phyloP scores from a whole-genome alignment of 164 flowering plant species.

The Tetrastigma voinierianum region DNA sequence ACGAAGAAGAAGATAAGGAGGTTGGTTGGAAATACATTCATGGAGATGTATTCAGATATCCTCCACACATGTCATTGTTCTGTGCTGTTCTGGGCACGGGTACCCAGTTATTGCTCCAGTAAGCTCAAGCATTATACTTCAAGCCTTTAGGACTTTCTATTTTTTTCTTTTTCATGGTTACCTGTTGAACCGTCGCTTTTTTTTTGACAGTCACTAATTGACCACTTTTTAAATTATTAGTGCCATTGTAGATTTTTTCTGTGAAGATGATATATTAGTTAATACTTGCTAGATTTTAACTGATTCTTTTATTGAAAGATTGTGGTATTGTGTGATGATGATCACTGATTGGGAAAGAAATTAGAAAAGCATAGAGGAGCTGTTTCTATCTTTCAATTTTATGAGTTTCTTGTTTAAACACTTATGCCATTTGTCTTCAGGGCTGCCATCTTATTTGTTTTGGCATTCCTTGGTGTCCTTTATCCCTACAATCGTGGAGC shows the following conservation, averaged over 20 bases:
- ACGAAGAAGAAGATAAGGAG: conserved; percentile 71
- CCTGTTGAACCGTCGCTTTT: neutral
- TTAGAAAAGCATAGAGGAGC: too few relatives aligned
- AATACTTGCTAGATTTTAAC: too few relatives aligned
- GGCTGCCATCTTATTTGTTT: conserved; percentile 42
- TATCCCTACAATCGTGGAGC: conserved; percentile 68
- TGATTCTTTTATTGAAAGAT: too few relatives aligned
- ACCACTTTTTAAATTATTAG: too few relatives aligned
- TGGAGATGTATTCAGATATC: conserved; percentile 71
- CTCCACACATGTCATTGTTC: conserved; percentile 48
- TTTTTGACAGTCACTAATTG: too few relatives aligned
- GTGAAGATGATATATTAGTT: too few relatives aligned
- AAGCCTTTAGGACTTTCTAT: too few relatives aligned
- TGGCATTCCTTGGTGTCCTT: conserved; percentile 50
- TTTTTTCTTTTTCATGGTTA: neutral
- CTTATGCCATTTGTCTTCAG: conserved; percentile 34
- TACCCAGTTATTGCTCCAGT: conserved; percentile 66
- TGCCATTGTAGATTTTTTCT: too few relatives aligned
- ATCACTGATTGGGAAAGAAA: too few relatives aligned
- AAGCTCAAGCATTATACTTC: conserved; percentile 24
- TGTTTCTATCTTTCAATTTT: neutral
- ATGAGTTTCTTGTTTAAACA: neutral
- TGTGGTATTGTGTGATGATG: too few relatives aligned
- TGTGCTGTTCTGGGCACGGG: conserved; percentile 74
- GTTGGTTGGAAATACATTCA: conserved; percentile 69